These are phyloP conservation scores for Melanogaster broomeanus DNA, from an alignment of 768 basidiomycete genomes.

Conservation along the genomic window DNA sequence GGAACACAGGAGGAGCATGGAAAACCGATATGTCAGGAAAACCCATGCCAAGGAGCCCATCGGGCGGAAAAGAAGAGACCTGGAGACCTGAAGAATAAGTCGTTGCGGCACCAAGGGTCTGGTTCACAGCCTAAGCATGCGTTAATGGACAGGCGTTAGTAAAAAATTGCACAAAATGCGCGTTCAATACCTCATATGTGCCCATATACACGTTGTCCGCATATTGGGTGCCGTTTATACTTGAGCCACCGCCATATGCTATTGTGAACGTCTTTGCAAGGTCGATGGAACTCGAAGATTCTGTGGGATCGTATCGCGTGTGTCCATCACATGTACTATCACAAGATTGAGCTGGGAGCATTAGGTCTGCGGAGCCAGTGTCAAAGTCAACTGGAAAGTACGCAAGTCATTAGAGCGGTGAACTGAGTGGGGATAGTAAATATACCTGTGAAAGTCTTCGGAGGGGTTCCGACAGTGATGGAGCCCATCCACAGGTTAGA, in stretches of 20 bases:
- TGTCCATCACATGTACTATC: constrained; percentile 33
- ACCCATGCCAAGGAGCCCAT: constrained; percentile 46
- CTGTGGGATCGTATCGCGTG: constrained; percentile 26
- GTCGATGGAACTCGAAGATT: constrained; percentile 34
- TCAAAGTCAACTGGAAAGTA: constrained; percentile 50
- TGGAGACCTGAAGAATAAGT: constrained; percentile 36
- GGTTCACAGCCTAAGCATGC: constrained; percentile 34
- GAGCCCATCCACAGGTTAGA: constrained; percentile 47
- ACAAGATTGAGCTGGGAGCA: constrained; percentile 38
- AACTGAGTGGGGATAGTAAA: background rate
- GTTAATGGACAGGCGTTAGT: background rate
- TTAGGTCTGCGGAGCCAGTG: constrained; percentile 53
- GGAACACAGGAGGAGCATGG: constrained; percentile 40
- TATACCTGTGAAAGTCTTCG: constrained; percentile 42
- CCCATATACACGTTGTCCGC: constrained; percentile 45
- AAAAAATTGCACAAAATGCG: constrained; percentile 9
- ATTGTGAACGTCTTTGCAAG: constrained; percentile 30
- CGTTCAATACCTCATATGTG: constrained; percentile 31
- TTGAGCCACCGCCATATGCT: constrained; percentile 40
- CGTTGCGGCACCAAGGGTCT: constrained; percentile 46
- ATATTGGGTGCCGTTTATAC: constrained; percentile 40
- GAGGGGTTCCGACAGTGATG: constrained; percentile 50
- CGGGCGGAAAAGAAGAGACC: constrained; percentile 27
- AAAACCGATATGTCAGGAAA: constrained; percentile 42
- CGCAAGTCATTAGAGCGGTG: background rate